phyloP scores from a whole-genome alignment of 352 stramenopile genomes.

The Phytophthora cactorum region DNA sequence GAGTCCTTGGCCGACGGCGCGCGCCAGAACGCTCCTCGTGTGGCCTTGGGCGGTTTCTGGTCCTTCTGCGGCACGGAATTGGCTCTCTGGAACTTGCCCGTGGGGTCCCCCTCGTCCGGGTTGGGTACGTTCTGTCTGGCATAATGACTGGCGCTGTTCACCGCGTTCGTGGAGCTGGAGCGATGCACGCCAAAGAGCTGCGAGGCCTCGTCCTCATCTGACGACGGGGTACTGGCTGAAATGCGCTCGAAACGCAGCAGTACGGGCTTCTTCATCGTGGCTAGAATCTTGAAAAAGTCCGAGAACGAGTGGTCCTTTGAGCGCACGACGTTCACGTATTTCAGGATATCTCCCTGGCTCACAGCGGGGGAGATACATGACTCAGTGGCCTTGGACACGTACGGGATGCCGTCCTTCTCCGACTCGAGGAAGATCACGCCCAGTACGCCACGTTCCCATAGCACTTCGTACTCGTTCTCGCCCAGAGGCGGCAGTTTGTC shows the following conservation, averaged over 20 bases:
- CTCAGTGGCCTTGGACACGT: slow-evolving; percentile 88
- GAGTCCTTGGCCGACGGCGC: slow-evolving; percentile 50
- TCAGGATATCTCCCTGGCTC: slow-evolving; percentile 77
- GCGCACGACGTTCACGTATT: slow-evolving; percentile 86
- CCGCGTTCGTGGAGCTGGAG: slow-evolving; percentile 52
- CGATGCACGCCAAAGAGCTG: slow-evolving; percentile 53
- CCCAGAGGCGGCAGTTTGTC: slow-evolving; percentile 78
- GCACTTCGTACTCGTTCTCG: slow-evolving; percentile 87
- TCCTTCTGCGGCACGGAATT: slow-evolving; percentile 69
- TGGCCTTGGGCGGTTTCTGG: slow-evolving; percentile 46
- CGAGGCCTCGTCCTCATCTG: slow-evolving; percentile 50
- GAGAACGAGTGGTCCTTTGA: slow-evolving; percentile 89
- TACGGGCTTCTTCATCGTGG: slow-evolving; percentile 91
- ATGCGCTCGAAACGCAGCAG: slow-evolving; percentile 81
- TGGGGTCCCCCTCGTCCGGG: slow-evolving; percentile 26
- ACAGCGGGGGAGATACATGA: slow-evolving; percentile 83
- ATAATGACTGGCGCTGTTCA: slow-evolving; percentile 34
- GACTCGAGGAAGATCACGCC: slow-evolving; percentile 90
- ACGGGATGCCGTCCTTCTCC: slow-evolving; percentile 85
- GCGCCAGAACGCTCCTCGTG: slow-evolving; percentile 70
- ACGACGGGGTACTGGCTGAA: slow-evolving; percentile 52
- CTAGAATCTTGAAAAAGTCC: slow-evolving; percentile 91
- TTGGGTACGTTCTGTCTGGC: slow-evolving; percentile 36
- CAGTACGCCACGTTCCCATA: slow-evolving; percentile 87
- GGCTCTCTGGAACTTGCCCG: slow-evolving; percentile 52